phyloP scores from a whole-genome alignment of 305 asterid species.

The Fraxinus sp. region DNA sequence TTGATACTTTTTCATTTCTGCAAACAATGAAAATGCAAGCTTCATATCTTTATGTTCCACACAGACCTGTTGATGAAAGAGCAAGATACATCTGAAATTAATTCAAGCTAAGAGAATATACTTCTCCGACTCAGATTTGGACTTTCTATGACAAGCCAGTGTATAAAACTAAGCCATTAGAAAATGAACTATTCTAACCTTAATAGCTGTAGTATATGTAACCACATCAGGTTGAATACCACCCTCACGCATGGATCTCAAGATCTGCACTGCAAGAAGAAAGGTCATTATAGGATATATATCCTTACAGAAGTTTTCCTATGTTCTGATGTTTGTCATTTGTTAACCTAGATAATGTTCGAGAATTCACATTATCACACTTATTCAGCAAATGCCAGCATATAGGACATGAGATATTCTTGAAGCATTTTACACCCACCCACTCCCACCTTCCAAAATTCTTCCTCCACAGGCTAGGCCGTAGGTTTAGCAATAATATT shows the following conservation, averaged over 20 bases:
- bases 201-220: slow-evolving; percentile 86
- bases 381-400: slow-evolving; percentile 11
- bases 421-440: neutral
- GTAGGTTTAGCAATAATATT: neutral
- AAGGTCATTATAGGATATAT: slow-evolving; percentile 11
- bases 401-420: neutral
- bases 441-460: slow-evolving; percentile 2
- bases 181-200: slow-evolving; percentile 44
- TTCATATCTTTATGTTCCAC: slow-evolving; percentile 60
- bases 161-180: neutral
- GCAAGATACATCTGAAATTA: slow-evolving; percentile 22
- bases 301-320: neutral
- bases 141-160: slow-evolving; percentile 9
- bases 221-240: slow-evolving; percentile 90
- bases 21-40: slow-evolving; percentile 64
- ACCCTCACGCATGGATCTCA: slow-evolving; percentile 72
- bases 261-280: slow-evolving; percentile 58
- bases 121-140: slow-evolving; percentile 1
- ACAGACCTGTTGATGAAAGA: slow-evolving; percentile 62
- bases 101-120: slow-evolving; percentile 15
- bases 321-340: neutral
- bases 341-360: neutral
- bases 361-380: neutral
- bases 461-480: neutral
- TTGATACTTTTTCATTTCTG: slow-evolving; percentile 74